Base-by-base conservation (phyloP, 345 rosid species). In the Toxicodendron radicans region DNA sequence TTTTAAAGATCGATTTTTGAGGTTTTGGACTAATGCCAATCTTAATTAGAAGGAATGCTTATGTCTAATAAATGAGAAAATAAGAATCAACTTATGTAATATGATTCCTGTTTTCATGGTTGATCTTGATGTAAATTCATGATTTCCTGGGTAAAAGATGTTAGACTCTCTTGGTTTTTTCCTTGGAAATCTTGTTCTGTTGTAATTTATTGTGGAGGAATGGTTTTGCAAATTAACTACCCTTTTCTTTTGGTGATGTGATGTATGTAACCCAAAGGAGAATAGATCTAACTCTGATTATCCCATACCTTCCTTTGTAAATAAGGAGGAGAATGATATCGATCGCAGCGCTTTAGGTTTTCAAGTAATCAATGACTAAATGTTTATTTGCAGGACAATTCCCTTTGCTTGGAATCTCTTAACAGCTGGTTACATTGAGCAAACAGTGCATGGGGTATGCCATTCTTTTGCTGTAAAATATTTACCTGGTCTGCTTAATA, bases 341-440 rank as follows among this genome's bases (percentile, higher is more conserved):
- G 8, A 48, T 38, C 68, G 46, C 3, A 9, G 20, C 17, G 38
- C 61, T 62, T 78, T 63, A 14, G 9, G 16, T 27, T 66, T n/a
- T 51, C 23, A 41, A 59, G 27, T 38, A 38, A 38, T 38, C 7
- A 38, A 5, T 38, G 43, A 38, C 43, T 38, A 38, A 38, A 38
- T 5, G 43, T 38, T 38, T 38, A 38, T 70, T 77, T 80, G 66
- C 79, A 96, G 99, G 92, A 96, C 99, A 17, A 93, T 96, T 77
- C 99, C 99, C 68, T 93, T 96, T 86, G 97, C 79, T 56, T 96
- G 98, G 99, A 96, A 96, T 81, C 92, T 96, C 54, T 64, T 96
- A 48, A 93, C 98, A 8, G 87, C 95, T 24, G 99, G 99, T 76
- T 96, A 89, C 73, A 78, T 96, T 60, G 99, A 96, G 75, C 94